Base-by-base conservation (phyloP, 129 eudicot species). In the Helichrysum umbraculigerum region DNA sequence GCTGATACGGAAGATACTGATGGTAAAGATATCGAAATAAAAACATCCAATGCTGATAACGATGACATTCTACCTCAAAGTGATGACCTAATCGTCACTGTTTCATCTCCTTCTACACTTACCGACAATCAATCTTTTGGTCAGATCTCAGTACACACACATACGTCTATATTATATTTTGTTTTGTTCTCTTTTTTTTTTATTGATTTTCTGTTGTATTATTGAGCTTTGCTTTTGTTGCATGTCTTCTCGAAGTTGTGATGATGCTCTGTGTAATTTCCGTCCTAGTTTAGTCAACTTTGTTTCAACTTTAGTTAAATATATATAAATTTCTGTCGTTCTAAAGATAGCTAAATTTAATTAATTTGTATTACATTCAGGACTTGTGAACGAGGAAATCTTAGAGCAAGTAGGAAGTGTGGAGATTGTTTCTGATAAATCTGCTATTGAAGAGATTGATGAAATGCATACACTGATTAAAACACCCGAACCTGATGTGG, bases 391-490 rank as follows among this genome's bases (percentile, higher is more conserved):
- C 34, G 85, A 77, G 37, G 39, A 78, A 59, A 71, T 2, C 28
- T 51, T 61, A 66, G 86, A 80, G 39, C 65, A 54, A 12, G 29
- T 32, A 66, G 87, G 61, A 86, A 72, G 79, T 22, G 25, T 22
- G 20, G 68, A 68, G 30, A 25, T 37, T 47, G 69, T 52, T 79
- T 78, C 68, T 72, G 66, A 78, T 44, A 76, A 77, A 19, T 78
- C 59, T 28, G 66, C 67, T 61, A 66, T 47, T 67, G 86, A 78
- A 51, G 33, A 37, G 42, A 33, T 16, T 7, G 84, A 83, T 64
- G 71, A 79, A 64, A 63, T 85, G 72, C 90, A 87, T 9, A 78
- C 82, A 72, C 81, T 84, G 72, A 52, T 68, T 56, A 81, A 80
- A 80, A 83, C 87, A 59, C 47, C 62, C 8, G 90, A 84, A 79